These are phyloP conservation scores for Phoma sp. DNA, from an alignment of 2,329 filamentous ascomycete species.

Conservation along the genomic window DNA sequence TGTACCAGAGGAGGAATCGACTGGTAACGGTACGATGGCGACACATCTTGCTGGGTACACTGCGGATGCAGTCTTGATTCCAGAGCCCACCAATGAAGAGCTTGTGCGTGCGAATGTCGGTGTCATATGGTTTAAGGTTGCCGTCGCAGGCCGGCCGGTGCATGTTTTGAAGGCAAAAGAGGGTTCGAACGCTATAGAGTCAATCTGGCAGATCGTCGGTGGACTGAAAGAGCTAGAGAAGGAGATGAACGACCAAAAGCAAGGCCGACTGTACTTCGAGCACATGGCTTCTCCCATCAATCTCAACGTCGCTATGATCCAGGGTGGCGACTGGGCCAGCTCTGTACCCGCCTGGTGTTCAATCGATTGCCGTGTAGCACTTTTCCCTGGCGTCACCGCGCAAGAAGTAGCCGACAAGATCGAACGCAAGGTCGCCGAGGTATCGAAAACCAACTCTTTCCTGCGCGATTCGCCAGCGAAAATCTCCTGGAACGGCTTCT, in stretches of 20 bases:
- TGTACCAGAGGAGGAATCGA: slow-evolving; percentile 29
- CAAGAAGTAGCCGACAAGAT: slow-evolving; percentile 25
- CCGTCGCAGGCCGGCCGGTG: slow-evolving; percentile 24
- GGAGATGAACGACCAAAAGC: slow-evolving; percentile 25
- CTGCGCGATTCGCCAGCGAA: slow-evolving; percentile 24
- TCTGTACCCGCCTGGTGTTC: slow-evolving; percentile 29
- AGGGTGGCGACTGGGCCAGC: slow-evolving; percentile 30
- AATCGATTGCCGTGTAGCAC: slow-evolving; percentile 29
- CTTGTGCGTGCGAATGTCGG: slow-evolving; percentile 30
- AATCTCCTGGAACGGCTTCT: slow-evolving; percentile 30
- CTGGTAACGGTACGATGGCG: slow-evolving; percentile 28
- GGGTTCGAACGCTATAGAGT: slow-evolving; percentile 26
- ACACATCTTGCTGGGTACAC: slow-evolving; percentile 27
- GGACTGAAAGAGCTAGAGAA: slow-evolving; percentile 25
- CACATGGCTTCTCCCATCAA: slow-evolving; percentile 23
- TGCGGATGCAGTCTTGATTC: slow-evolving; percentile 26
- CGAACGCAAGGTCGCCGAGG: slow-evolving; percentile 15
- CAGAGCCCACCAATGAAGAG: slow-evolving; percentile 26
- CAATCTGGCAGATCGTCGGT: slow-evolving; percentile 22
- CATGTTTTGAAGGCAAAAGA: slow-evolving; percentile 26
- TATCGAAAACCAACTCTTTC: slow-evolving; percentile 18
- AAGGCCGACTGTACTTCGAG: slow-evolving; percentile 22
- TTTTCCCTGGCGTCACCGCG: slow-evolving; percentile 26
- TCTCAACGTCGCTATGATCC: slow-evolving; percentile 29
- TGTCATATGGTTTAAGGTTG: slow-evolving; percentile 30